phyloP scores from a whole-genome alignment of 202 grass and related monocot genomes.

The Zoysia matrella region DNA sequence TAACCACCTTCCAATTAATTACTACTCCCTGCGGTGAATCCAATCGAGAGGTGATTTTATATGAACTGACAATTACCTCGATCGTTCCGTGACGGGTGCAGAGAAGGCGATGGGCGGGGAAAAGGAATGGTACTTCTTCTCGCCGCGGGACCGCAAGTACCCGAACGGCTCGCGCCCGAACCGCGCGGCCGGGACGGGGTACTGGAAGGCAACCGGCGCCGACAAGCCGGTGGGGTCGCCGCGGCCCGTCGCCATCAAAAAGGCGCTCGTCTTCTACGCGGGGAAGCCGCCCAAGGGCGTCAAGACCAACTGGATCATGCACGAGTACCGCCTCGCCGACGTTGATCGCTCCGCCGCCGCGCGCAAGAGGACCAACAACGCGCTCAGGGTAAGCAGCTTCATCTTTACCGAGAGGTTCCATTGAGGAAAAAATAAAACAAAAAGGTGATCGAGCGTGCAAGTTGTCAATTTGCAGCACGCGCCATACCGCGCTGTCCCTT shows the following conservation, averaged over 20 bases:
- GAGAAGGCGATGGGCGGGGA: slow-evolving; percentile 7
- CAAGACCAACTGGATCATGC: slow-evolving; percentile 99
- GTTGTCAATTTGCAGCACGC: slow-evolving; percentile 45
- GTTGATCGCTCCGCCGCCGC: slow-evolving; percentile 80
- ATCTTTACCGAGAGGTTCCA: too few relatives aligned
- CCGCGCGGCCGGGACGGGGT: slow-evolving; percentile 67
- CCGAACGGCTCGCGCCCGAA: slow-evolving; percentile 79
- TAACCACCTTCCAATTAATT: too few relatives aligned
- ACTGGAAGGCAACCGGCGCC: slow-evolving; percentile 91
- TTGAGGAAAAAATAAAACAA: not conserved
- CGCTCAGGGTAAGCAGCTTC: slow-evolving; percentile 57
- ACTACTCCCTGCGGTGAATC: too few relatives aligned
- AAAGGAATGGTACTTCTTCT: slow-evolving; percentile 97
- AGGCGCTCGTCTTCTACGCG: slow-evolving; percentile 87
- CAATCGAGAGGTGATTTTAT: too few relatives aligned
- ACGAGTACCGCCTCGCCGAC: slow-evolving; percentile 87
- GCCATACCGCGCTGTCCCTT: slow-evolving; percentile 33
- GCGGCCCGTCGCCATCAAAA: slow-evolving; percentile 78
- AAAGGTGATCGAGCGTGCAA: slow-evolving; percentile 11
- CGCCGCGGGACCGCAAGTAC: slow-evolving; percentile 77
- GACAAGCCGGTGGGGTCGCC: slow-evolving; percentile 83
- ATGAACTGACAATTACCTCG: too few relatives aligned
- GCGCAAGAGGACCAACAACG: slow-evolving; percentile 73
- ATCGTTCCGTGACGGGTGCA: too few relatives aligned
- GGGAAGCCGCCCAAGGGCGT: slow-evolving; percentile 63